A percentile compares a stretch with the other conserved stretches of the same genome.
Evolutionary conservation across 169 alveolate species (phyloP).

Genomic region (Cryptosporidium meleagridis): DNA sequence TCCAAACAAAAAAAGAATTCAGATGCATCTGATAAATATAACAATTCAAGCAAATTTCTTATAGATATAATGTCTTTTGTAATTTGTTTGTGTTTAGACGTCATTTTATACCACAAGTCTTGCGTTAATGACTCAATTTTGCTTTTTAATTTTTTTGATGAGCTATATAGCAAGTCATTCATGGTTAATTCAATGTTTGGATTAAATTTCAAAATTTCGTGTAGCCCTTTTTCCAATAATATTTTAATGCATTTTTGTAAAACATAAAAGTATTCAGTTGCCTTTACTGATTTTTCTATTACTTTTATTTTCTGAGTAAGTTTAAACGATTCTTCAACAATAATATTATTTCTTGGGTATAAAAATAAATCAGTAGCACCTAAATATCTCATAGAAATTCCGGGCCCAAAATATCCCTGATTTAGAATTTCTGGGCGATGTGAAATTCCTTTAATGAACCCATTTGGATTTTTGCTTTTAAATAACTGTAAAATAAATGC

Average conservation of each 20-base stretch:
- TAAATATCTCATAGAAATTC: slow-evolving; percentile 61
- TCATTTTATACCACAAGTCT: slow-evolving; percentile 32
- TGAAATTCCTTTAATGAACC: slow-evolving; percentile 77
- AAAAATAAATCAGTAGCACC: slow-evolving; percentile 33
- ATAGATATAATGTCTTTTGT: slow-evolving; percentile 34
- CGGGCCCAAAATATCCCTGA: slow-evolving; percentile 72
- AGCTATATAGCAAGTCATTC: slow-evolving; percentile 20
- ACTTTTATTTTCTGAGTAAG: slow-evolving; percentile 11
- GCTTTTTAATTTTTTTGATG: slow-evolving; percentile 18
- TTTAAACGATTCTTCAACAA: slow-evolving; percentile 39
- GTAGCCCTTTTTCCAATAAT: slow-evolving; percentile 53
- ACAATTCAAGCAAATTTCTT: slow-evolving; percentile 33
- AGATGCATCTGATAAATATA: slow-evolving; percentile 41
- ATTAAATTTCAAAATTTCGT: slow-evolving; percentile 51
- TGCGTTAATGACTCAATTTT: slow-evolving; percentile 46
- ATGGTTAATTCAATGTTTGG: slow-evolving; percentile 20
- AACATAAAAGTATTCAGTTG: slow-evolving; percentile 32
- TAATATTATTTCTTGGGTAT: slow-evolving; percentile 20
- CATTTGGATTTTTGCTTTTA: slow-evolving; percentile 74
- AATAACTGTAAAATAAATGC: slow-evolving; percentile 77
- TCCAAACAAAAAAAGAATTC: slow-evolving; percentile 35
- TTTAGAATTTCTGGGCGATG: slow-evolving; percentile 75
- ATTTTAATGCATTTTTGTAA: slow-evolving; percentile 17
- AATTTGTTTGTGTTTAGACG: slow-evolving; percentile 12
- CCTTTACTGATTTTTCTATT: slow-evolving; percentile 56